These are phyloP conservation scores for Syzygium jambos DNA, from an alignment of 345 rosid genomes.

Conservation along the genomic window DNA sequence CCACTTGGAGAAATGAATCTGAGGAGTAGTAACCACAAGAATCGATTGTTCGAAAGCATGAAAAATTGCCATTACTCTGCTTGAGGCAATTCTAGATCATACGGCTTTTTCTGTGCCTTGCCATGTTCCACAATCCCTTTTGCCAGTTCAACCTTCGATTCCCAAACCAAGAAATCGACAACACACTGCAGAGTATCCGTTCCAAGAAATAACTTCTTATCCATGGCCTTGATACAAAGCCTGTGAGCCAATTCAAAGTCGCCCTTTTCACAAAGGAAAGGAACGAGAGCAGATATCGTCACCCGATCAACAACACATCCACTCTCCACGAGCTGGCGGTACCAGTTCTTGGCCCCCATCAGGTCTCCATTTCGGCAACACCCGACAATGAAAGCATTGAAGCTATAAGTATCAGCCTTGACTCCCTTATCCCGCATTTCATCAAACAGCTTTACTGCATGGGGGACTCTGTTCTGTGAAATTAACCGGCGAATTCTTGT, in stretches of 20 bases:
- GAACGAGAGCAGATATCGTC: conserved; percentile 5
- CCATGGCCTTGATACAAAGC: conserved; percentile 5
- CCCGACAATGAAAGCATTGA: conserved; percentile 16
- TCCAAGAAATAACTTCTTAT: background rate
- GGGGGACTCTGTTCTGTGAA: background rate
- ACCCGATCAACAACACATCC: background rate
- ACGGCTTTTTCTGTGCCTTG: background rate
- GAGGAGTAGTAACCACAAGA: background rate
- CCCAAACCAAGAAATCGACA: conserved; percentile 14
- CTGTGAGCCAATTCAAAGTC: conserved; percentile 17
- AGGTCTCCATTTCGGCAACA: conserved; percentile 5
- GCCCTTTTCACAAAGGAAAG: conserved; percentile 16
- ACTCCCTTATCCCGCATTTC: conserved; percentile 16
- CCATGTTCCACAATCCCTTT: conserved; percentile 15
- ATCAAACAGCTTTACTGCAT: conserved; percentile 12
- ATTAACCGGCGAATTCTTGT: conserved; percentile 16
- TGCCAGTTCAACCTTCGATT: conserved; percentile 13
- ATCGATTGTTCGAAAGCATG: background rate
- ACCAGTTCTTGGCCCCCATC: conserved; percentile 22
- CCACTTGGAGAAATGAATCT: background rate
- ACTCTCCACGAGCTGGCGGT: conserved; percentile 1
- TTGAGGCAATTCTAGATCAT: conserved; percentile 1
- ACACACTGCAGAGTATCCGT: conserved; percentile 11
- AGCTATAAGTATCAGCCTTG: conserved; percentile 11
- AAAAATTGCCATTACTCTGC: background rate